Evolutionary conservation across 768 basidiomycete species (phyloP).

Genomic region (Boletus subcaerulescens): DNA sequence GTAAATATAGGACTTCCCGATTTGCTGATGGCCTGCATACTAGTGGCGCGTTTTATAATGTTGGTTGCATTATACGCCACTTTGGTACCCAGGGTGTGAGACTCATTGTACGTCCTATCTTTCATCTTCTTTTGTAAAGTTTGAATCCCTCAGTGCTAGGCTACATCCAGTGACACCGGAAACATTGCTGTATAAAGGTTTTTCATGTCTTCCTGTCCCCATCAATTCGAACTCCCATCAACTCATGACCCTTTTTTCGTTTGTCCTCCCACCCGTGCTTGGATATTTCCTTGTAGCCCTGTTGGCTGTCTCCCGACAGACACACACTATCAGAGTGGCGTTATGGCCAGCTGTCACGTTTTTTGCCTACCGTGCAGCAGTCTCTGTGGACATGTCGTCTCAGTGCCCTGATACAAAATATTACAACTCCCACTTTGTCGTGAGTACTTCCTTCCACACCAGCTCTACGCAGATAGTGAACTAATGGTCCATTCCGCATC

Average conservation of each 20-base stretch:
- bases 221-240: conserved; percentile 23
- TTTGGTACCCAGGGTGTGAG: no score
- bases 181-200: background rate
- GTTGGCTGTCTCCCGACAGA: conserved; percentile 46
- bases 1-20: no score
- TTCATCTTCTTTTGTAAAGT: no score
- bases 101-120: no score
- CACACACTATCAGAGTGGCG: conserved; percentile 42
- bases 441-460: background rate
- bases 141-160: no score
- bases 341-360: conserved; percentile 45
- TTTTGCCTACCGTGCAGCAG: conserved; percentile 39
- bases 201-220: background rate
- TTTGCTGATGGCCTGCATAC: no score
- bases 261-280: conserved; percentile 41
- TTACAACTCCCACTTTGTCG: background rate
- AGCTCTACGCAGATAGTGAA: background rate
- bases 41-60: no score
- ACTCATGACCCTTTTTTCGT: conserved; percentile 31
- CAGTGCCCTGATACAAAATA: background rate
- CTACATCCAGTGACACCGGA: no score
- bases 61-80: no score
- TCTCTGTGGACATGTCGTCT: conserved; percentile 6
- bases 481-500: background rate
- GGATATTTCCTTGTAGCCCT: conserved; percentile 50